These are phyloP conservation scores for Funneliformis geosporum DNA, from an alignment of 192 early-diverging fungal species.

Conservation along the genomic window DNA sequence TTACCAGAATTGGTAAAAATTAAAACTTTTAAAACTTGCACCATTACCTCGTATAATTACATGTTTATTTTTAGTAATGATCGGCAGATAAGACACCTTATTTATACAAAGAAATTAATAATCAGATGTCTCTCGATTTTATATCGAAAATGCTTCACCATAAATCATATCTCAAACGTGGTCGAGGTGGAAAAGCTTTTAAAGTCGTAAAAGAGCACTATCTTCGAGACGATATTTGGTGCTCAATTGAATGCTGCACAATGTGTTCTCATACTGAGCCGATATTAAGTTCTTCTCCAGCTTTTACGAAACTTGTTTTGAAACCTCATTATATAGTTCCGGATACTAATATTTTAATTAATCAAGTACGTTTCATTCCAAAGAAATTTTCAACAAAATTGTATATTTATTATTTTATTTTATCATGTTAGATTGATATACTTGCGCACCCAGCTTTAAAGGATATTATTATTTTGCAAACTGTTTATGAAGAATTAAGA, in stretches of 20 bases:
- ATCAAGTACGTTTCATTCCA: constrained; percentile 62
- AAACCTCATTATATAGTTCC: constrained; percentile 80
- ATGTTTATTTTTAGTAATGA: no score
- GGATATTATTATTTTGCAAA: constrained; percentile 91
- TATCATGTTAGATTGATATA: constrained; percentile 77
- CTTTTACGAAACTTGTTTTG: constrained; percentile 50
- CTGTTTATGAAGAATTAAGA: constrained; percentile 89
- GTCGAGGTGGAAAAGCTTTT: constrained; percentile 86
- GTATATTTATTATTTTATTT: neutral
- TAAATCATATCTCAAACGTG: constrained; percentile 89
- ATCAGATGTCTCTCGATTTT: no score
- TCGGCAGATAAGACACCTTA: no score
- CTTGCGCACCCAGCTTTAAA: constrained; percentile 86
- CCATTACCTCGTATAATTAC: no score
- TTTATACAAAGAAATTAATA: no score
- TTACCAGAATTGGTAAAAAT: no score
- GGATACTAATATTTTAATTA: constrained; percentile 94
- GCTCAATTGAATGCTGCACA: constrained; percentile 67
- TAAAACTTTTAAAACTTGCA: no score
- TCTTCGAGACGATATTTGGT: constrained; percentile 92
- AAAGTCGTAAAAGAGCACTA: constrained; percentile 98
- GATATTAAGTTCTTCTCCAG: constrained; percentile 53
- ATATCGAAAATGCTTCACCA: constrained; percentile 64
- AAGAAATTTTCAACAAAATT: neutral
- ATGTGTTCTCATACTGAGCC: constrained; percentile 47